Evolutionary conservation across 169 alveolate genomes (phyloP).

Genomic region (Cryptosporidium xiaoi): DNA sequence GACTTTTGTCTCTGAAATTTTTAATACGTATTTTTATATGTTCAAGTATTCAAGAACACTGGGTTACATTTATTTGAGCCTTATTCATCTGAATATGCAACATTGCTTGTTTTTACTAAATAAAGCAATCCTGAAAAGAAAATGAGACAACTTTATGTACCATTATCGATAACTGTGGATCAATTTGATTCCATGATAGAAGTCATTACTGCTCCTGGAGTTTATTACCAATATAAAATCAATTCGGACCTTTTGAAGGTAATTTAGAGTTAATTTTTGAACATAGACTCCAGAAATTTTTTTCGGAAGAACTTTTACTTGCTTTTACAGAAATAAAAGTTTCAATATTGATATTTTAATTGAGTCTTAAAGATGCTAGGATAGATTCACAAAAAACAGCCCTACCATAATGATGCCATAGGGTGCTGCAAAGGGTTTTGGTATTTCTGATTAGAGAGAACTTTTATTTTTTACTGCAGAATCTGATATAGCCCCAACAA

Average conservation of each 20-base stretch:
- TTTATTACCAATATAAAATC: slow-evolving; percentile 70
- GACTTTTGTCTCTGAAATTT: slow-evolving; percentile 86
- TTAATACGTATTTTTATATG: slow-evolving; percentile 91
- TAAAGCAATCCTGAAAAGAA: slow-evolving; percentile 44
- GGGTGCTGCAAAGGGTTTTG: slow-evolving; percentile 81
- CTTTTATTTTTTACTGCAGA: slow-evolving; percentile 85
- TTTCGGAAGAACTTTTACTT: slow-evolving; percentile 87
- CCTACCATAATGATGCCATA: slow-evolving; percentile 81
- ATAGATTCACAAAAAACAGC: slow-evolving; percentile 83
- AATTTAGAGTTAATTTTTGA: slow-evolving; percentile 87
- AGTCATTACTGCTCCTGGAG: slow-evolving; percentile 61
- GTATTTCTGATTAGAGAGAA: slow-evolving; percentile 81
- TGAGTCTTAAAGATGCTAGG: slow-evolving; percentile 83
- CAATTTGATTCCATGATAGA: slow-evolving; percentile 64
- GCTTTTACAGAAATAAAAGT: slow-evolving; percentile 85
- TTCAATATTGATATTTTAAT: slow-evolving; percentile 85
- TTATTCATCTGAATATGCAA: slow-evolving; percentile 83
- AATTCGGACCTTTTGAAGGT: slow-evolving; percentile 82
- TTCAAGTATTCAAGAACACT: slow-evolving; percentile 83
- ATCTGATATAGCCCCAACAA: slow-evolving; percentile 84
- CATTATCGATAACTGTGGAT: slow-evolving; percentile 74
- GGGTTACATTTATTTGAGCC: slow-evolving; percentile 89
- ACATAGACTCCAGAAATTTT: slow-evolving; percentile 79
- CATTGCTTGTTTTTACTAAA: slow-evolving; percentile 74
- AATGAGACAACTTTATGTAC: slow-evolving; percentile 72